A percentile compares a stretch with the other conserved stretches of the same genome.
Evolutionary conservation across 1,284 basidiomycete genomes (phyloP).

Genomic region (Cryptococcus maquisensis): DNA sequence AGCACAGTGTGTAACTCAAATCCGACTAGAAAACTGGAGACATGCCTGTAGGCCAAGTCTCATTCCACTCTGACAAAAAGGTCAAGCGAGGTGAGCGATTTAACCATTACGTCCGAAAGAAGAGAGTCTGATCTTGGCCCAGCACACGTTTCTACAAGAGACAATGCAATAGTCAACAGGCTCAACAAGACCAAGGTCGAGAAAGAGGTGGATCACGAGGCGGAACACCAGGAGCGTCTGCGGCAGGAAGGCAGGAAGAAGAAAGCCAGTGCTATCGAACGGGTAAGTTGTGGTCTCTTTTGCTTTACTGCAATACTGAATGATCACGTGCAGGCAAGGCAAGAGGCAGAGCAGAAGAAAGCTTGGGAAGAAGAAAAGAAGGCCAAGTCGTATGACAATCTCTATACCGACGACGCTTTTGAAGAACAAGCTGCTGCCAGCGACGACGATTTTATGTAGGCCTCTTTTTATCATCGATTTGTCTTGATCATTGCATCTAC

Average conservation of each 20-base stretch:
- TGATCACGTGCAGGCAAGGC: constrained; percentile 6
- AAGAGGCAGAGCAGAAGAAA: constrained; percentile 41
- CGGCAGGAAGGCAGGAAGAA: constrained; percentile 68
- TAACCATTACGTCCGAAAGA: not conserved
- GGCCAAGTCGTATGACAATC: constrained; percentile 41
- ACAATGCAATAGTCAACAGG: constrained; percentile 87
- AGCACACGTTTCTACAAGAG: constrained; percentile 74
- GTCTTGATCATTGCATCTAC: not conserved
- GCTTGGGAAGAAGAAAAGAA: constrained; percentile 47
- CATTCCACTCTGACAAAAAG: constrained; percentile 84
- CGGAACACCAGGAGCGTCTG: constrained; percentile 75
- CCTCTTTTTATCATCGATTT: not conserved
- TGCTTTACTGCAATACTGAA: not conserved
- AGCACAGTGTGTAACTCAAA: not conserved
- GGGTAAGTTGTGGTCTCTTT: constrained; percentile 36
- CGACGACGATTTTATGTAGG: constrained; percentile 48
- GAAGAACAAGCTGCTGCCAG: constrained; percentile 36
- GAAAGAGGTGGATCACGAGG: constrained; percentile 82
- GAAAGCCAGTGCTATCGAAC: constrained; percentile 58
- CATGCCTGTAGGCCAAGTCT: constrained; percentile 92
- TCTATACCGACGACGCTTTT: constrained; percentile 46
- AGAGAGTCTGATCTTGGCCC: not conserved
- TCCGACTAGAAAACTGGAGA: constrained; percentile 81
- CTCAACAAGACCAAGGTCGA: constrained; percentile 91
- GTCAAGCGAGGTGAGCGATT: constrained; percentile 65